Evolutionary conservation across 768 basidiomycete species (phyloP), one percentile per base, ranked within the genome.

Genomic region (Tephrocybe sp.): DNA sequence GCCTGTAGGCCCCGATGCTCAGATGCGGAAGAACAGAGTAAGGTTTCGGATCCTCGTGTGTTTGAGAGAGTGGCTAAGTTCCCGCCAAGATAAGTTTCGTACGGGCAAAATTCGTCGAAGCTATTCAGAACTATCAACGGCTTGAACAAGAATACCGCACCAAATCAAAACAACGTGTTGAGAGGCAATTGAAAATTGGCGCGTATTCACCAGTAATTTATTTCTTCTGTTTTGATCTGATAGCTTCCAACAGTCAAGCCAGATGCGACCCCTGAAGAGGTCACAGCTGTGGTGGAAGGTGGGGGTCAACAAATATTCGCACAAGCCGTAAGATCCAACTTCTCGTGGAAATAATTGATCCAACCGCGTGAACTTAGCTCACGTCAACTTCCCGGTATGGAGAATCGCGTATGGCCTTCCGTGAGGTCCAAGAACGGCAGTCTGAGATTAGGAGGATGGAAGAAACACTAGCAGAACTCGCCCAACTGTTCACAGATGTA

Each of bases 371-470:
- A 49, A 36, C 31, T 8, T 54, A 92, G 90, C 73, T 94, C 39
- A 78, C 86, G 36, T 75, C 75, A 23, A 89, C 89, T n/a, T 83
- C 80, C 45, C 82, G 83, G n/a, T 92, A 91, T 65, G 89, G 85
- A 30, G 87, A 91, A 57, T 85, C 91, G 13, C 76, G 91, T 41
- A 78, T 80, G 39, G 93, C 89, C 0, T 92, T 87, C 66, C 78
- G 83, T 44, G 94, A 97, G 68, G 92, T 94, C 0, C 94, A 95
- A 64, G 83, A 88, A 51, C 80, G 94, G 32, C 92, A 95, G 63
- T 78, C 85, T 60, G 92, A 97, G 53, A 80, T 98, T 58, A 78
- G 79, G 57, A 83, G 80, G 65, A 92, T 96, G 63, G 92, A 96
- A 66, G 76, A 80, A 59, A 97, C 93, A 3, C 70, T 96, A 41